phyloP scores from a whole-genome alignment of 169 alveolate genomes.

The Cryptosporidium ubiquitum region DNA sequence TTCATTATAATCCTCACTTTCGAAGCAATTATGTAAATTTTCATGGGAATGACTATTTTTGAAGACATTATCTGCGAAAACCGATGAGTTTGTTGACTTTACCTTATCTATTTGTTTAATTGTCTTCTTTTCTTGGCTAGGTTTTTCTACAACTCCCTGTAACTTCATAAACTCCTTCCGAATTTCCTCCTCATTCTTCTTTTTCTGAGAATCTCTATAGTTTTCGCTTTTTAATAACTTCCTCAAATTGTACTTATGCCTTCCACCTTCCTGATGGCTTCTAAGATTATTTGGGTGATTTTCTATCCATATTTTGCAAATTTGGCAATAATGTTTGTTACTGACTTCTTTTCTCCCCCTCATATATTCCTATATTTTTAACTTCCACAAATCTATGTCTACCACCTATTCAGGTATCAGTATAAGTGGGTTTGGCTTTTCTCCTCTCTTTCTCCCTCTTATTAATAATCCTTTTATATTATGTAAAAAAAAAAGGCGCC shows the following conservation, averaged over 20 bases:
- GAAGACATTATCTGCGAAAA: neutral
- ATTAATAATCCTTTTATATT: neutral
- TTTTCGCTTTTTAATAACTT: constrained; percentile 35
- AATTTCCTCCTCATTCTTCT: constrained; percentile 15
- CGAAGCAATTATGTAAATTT: neutral
- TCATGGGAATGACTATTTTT: neutral
- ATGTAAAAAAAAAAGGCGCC: neutral
- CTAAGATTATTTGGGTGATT: constrained; percentile 53
- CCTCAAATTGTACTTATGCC: constrained; percentile 46
- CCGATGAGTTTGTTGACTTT: neutral
- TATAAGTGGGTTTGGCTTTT: neutral
- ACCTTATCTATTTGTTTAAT: neutral
- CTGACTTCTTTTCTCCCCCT: neutral
- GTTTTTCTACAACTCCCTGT: neutral
- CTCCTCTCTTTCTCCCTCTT: neutral
- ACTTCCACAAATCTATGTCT: neutral
- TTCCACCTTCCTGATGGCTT: constrained; percentile 57
- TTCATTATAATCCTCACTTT: neutral
- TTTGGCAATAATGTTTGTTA: constrained; percentile 34
- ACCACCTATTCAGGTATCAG: neutral
- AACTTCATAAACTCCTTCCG: constrained; percentile 33
- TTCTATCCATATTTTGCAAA: constrained; percentile 68
- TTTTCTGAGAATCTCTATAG: constrained; percentile 23
- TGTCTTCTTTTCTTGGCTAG: neutral
- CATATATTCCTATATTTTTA: neutral